Percentiles rank a stretch among this genome's conserved stretches.
These are phyloP conservation scores for Triticum turgidum DNA, from an alignment of 176 grass and related monocot species.

Conservation along the genomic window DNA sequence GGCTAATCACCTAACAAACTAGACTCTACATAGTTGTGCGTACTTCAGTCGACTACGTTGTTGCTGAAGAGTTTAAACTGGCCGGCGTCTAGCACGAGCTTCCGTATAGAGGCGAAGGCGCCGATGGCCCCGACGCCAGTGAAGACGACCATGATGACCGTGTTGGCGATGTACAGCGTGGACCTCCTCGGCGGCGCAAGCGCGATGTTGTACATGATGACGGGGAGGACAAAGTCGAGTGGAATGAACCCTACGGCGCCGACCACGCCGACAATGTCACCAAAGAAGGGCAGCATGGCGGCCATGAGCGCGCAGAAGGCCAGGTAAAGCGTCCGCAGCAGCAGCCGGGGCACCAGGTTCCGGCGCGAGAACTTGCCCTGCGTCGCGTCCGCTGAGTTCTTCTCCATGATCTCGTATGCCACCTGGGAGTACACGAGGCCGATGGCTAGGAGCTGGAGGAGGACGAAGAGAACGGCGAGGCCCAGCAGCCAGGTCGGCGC, in stretches of 20 bases:
- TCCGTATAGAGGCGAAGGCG: constrained; percentile 80
- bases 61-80: constrained; percentile 93
- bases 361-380: constrained; percentile 58
- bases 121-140: constrained; percentile 67
- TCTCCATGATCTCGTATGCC: constrained; percentile 90
- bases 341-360: constrained; percentile 63
- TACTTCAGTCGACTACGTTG: constrained; percentile 62
- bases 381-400: constrained; percentile 54
- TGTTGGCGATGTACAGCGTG: constrained; percentile 46
- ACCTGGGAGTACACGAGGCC: constrained; percentile 82
- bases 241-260: constrained; percentile 86
- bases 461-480: constrained; percentile 62
- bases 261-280: constrained; percentile 70
- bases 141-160: constrained; percentile 74
- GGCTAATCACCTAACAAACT: background rate
- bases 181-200: constrained; percentile 47
- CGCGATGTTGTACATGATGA: constrained; percentile 85
- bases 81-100: constrained; percentile 67
- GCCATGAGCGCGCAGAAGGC: constrained; percentile 61
- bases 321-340: constrained; percentile 72
- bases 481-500: constrained; percentile 90
- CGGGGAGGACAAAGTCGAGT: constrained; percentile 83
- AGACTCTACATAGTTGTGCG: background rate
- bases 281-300: constrained; percentile 91
- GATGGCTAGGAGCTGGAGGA: constrained; percentile 91